Conservation (phyloP, 495 filamentous ascomycete genomes). For the Lasiosphaeris hirsuta region DNA sequence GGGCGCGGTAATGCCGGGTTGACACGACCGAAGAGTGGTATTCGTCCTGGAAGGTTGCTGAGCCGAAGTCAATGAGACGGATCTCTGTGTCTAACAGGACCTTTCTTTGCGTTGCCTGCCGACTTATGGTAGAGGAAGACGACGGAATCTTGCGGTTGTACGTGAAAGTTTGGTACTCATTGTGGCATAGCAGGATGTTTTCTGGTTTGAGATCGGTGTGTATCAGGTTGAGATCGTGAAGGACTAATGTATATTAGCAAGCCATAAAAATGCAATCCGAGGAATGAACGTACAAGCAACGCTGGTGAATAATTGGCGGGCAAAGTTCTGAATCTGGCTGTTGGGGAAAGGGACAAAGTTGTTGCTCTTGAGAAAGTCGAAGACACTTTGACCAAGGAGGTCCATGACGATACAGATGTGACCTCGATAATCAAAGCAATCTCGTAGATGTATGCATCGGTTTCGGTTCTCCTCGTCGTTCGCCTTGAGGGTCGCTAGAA, state of each 20-base stretch:
- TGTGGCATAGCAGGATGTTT: conserved; percentile 92
- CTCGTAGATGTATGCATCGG: conserved; percentile 92
- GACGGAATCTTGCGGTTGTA: conserved; percentile 95
- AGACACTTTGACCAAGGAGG: conserved; percentile 91
- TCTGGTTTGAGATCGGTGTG: conserved; percentile 98
- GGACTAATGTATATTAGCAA: conserved; percentile 55
- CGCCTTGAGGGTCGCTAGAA: conserved; percentile 81
- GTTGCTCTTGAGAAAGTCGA: conserved; percentile 96
- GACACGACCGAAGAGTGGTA: conserved; percentile 98
- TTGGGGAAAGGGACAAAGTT: conserved; percentile 96
- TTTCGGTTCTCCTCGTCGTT: conserved; percentile 93
- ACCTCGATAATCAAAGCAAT: conserved; percentile 96
- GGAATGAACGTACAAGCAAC: conserved; percentile 79
- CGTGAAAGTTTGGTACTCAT: conserved; percentile 89
- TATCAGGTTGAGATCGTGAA: conserved; percentile 96
- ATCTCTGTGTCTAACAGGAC: conserved; percentile 96
- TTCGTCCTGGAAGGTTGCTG: conserved; percentile 96
- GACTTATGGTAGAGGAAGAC: conserved; percentile 69
- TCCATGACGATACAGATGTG: conserved; percentile 99
- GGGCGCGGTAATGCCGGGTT: conserved; percentile 91
- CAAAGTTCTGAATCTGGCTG: conserved; percentile 96
- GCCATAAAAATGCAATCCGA: not conserved
- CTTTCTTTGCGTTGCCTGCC: conserved; percentile 79
- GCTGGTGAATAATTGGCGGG: conserved; percentile 92
- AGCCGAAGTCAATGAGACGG: conserved; percentile 95